Base-by-base conservation (phyloP, 805 yeast genomes). In the Barnettozyma vustinii region DNA sequence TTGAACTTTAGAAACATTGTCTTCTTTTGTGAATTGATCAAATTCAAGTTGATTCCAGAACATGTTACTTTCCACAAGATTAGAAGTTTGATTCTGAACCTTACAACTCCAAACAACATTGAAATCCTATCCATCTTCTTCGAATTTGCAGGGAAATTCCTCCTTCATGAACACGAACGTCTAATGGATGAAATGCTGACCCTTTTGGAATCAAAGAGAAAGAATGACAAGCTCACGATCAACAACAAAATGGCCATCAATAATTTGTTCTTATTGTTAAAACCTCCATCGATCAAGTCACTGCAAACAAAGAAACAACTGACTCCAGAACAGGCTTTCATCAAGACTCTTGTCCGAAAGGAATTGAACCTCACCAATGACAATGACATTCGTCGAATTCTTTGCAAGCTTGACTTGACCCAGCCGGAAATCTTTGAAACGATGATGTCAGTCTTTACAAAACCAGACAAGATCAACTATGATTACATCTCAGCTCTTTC, bases 41-140 rank as follows among this genome's bases (percentile, higher is more conserved):
- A 87, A 60, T 90, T 90, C 62, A 80, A 77, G 55, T 64, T 89
- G 52, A 71, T 89, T 15, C 92, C 96, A 0, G 68, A 73, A n/a
- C 83, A 81, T 63, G 73, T 83, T 50, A 71, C 83, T 12, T 84
- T 88, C 61, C 91, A 89, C 63, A 85, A 84, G 60, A 74, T 90
- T 42, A 73, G 88, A 56, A 67, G 74, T 1, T 67, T 87, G 54
- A 76, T 85, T 2, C 58, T 79, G 47, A 75, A 76, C 46, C 57
- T 80, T 33, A 70, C 75, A 6, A 70, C 74, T 0, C 73, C 80
- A 9, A 75, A 76, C 52, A 87, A 84, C 60, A 75, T 87, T 50
- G 96, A 86, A 56, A 76, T 83, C 8, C 66, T 90, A 48, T 72
- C 80, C 9, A 74, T 83, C n/a, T 67, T 88, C 40, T 83, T 88